A percentile compares a stretch with the other conserved stretches of the same genome.
These are phyloP conservation scores for Cryphonectria nitschkei DNA, from an alignment of 2,329 filamentous ascomycete genomes.

Conservation along the genomic window DNA sequence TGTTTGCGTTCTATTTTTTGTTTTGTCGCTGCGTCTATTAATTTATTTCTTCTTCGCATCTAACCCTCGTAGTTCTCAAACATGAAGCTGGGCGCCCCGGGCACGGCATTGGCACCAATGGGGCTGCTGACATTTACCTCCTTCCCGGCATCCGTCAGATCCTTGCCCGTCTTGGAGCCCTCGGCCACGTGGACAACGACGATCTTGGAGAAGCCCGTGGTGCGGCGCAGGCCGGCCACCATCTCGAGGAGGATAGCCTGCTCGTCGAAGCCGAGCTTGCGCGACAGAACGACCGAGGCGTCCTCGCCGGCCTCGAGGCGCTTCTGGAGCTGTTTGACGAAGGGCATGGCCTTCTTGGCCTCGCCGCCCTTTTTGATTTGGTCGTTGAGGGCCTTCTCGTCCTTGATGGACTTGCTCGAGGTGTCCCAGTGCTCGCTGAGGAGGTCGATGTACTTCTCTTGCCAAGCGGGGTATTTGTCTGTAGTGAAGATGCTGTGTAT, in stretches of 20 bases:
- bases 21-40: not conserved
- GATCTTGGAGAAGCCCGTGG: constrained; percentile 63
- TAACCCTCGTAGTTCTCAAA: constrained; percentile 76
- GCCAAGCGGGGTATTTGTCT: constrained; percentile 83
- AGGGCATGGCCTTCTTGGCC: constrained; percentile 98
- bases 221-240: constrained; percentile 77
- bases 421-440: constrained; percentile 72
- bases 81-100: constrained; percentile 78
- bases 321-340: constrained; percentile 85
- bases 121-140: constrained; percentile 63
- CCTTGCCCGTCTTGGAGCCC: constrained; percentile 66
- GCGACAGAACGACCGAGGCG: constrained; percentile 72
- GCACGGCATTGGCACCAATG: constrained; percentile 74
- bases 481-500: constrained; percentile 70
- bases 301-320: constrained; percentile 74
- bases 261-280: constrained; percentile 88
- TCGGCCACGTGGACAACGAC: constrained; percentile 75
- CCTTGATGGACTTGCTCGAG: constrained; percentile 58
- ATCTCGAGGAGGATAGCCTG: constrained; percentile 74
- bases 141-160: constrained; percentile 52
- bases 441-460: constrained; percentile 85
- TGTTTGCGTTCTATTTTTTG: not conserved
- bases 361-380: constrained; percentile 81
- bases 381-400: constrained; percentile 81
- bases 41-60: not conserved